phyloP scores from a whole-genome alignment of 139 green algal species.

The Closterium sp. region DNA sequence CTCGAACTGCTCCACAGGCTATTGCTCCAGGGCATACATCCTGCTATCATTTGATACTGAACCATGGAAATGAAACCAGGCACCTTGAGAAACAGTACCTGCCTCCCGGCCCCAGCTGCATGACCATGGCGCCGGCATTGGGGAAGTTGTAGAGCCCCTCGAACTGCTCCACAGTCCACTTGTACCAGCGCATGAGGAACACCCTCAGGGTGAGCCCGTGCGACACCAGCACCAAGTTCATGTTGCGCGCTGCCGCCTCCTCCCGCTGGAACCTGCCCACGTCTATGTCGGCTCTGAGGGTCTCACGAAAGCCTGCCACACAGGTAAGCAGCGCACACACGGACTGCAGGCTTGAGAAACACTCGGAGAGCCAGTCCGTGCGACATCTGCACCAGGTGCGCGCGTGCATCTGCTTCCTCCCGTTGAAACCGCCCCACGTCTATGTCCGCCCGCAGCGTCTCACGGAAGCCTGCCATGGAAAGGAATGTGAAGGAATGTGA shows the following conservation, averaged over 20 bases:
- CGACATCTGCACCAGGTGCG: slow-evolving; percentile 50
- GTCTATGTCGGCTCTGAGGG: slow-evolving; percentile 58
- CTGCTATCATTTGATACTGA: too few relatives aligned
- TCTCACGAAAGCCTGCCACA: slow-evolving; percentile 52
- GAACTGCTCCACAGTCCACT: slow-evolving; percentile 58
- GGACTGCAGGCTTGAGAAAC: slow-evolving; percentile 46
- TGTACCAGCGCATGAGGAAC: slow-evolving; percentile 65
- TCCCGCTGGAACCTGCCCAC: slow-evolving; percentile 49
- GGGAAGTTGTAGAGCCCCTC: slow-evolving; percentile 45
- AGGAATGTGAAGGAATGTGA: too few relatives aligned
- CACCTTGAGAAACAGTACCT: not conserved
- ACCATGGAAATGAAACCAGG: too few relatives aligned
- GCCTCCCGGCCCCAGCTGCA: slow-evolving; percentile 35
- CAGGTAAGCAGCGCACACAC: not conserved
- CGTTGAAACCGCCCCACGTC: slow-evolving; percentile 52
- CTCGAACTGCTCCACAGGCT: too few relatives aligned
- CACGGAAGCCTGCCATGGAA: slow-evolving; percentile 47
- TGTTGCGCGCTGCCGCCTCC: slow-evolving; percentile 16
- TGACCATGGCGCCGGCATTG: slow-evolving; percentile 49
- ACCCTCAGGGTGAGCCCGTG: slow-evolving; percentile 60
- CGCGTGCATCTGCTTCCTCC: slow-evolving; percentile 18
- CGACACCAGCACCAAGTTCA: slow-evolving; percentile 55
- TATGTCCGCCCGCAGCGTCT: slow-evolving; percentile 58
- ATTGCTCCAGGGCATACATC: too few relatives aligned
- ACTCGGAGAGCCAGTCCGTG: slow-evolving; percentile 58